These are phyloP conservation scores for Hirsutella rhossiliensis DNA, from an alignment of 2,329 filamentous ascomycete species.

Conservation along the genomic window DNA sequence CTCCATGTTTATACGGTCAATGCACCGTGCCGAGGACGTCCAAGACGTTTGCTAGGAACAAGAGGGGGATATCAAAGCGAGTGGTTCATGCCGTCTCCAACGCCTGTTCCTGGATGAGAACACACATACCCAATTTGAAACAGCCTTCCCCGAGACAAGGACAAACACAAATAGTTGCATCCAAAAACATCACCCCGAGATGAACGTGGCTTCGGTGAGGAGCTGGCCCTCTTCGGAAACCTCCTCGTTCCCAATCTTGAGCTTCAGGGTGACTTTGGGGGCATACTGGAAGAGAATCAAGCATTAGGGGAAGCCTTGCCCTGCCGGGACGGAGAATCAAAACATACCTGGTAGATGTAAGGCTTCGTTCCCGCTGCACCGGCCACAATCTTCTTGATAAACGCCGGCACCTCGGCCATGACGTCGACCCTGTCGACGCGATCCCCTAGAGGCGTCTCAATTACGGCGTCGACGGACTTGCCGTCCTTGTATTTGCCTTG, in stretches of 20 bases:
- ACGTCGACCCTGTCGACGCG: slow-evolving; percentile 74
- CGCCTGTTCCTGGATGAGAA: slow-evolving; percentile 8
- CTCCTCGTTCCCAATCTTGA: slow-evolving; percentile 75
- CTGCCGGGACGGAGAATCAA: neutral
- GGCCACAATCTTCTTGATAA: slow-evolving; percentile 89
- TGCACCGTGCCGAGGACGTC: neutral
- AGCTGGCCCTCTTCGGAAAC: slow-evolving; percentile 65
- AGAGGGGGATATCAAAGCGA: slow-evolving; percentile 9
- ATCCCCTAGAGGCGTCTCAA: slow-evolving; percentile 58
- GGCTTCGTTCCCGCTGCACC: slow-evolving; percentile 84
- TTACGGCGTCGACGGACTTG: slow-evolving; percentile 54
- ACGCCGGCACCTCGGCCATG: slow-evolving; percentile 90
- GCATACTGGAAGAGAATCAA: slow-evolving; percentile 45
- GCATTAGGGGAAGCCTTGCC: neutral
- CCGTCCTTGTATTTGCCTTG: slow-evolving; percentile 65
- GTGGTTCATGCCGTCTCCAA: slow-evolving; percentile 13
- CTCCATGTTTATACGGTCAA: neutral
- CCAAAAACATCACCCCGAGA: slow-evolving; percentile 42
- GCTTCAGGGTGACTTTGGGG: slow-evolving; percentile 59
- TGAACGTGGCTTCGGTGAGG: slow-evolving; percentile 93
- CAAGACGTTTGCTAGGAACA: slow-evolving; percentile 2
- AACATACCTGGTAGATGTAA: slow-evolving; percentile 85
- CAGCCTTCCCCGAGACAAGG: neutral
- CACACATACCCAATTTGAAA: slow-evolving; percentile 8
- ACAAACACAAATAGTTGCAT: slow-evolving; percentile 3